Base-by-base conservation (phyloP, 768 basidiomycete species). In the Termitomyces sp. region DNA sequence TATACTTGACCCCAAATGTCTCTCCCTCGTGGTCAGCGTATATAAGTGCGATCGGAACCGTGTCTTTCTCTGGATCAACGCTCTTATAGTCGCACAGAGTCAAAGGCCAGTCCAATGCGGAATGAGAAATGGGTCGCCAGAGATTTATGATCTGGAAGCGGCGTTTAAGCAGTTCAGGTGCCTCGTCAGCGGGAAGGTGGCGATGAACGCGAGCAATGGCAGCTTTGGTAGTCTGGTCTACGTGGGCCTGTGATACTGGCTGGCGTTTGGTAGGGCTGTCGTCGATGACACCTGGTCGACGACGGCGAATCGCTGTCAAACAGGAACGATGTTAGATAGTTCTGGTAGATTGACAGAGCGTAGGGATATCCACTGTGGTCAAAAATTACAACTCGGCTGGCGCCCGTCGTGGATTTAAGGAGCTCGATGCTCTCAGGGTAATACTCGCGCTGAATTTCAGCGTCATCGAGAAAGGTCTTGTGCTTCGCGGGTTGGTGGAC, bases 361-460 rank as follows among this genome's bases (percentile, higher is more conserved):
- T 32, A 44, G 46, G 52, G 21, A 28, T 17, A 61, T 83, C 53
- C 56, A 83, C 85, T 85, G 63, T 86, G 84, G 61, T 86, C 84
- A 60, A 87, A 88, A 14, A 85, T 46, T 7, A 70, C 78, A 10
- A 84, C 81, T 25, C 75, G 72, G 60, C 72, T 79, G 0, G 85
- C 86, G 3, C 86, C 84, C 0, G 84, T 85, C 10, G 81, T 54
- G 56, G 79, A 66, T 71, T 86, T 85, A 42, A 86, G 66, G 42
- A 85, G 70, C 63, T 80, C 79, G 17, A 75, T 70, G 61, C 79
- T 80, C 68, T 88, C 86, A 0, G 78, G 76, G 61, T 86, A 87
- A 64, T 88, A 88, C 49, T 79, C 80, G 43, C 59, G 61, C 62
- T 73, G 61, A 35, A 88, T 77, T n/a, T 77, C 78, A 10, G 74